Percentiles rank a stretch among this genome's conserved stretches.
These are phyloP conservation scores for Sugiyamaella marilandica DNA, from an alignment of 805 yeast genomes.

Conservation along the genomic window DNA sequence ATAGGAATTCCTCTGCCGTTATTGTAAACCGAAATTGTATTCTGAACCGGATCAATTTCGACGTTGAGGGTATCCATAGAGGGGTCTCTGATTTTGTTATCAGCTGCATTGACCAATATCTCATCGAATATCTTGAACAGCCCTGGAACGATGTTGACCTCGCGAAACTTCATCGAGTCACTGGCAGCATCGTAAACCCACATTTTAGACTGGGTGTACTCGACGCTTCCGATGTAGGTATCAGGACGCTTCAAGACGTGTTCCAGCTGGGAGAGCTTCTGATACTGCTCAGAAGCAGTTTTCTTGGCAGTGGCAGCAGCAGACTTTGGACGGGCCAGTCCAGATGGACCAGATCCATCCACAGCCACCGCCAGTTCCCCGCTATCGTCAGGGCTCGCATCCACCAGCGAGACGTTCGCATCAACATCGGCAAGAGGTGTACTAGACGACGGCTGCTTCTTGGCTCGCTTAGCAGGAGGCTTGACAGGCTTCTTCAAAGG, in stretches of 20 bases:
- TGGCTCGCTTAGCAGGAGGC: conserved; percentile 10
- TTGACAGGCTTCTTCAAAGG: not conserved
- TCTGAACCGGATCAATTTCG: conserved; percentile 68
- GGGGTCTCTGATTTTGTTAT: conserved; percentile 93
- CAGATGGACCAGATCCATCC: not conserved
- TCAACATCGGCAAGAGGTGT: not conserved
- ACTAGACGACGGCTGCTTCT: conserved; percentile 8
- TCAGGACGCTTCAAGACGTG: conserved; percentile 97
- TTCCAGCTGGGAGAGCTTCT: conserved; percentile 89
- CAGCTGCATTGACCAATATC: conserved; percentile 96
- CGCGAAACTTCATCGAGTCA: conserved; percentile 47
- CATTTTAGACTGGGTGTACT: conserved; percentile 68
- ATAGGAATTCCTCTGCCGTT: conserved; percentile 96
- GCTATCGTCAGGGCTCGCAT: not conserved
- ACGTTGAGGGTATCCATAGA: conserved; percentile 82
- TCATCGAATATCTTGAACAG: conserved; percentile 95
- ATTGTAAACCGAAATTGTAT: conserved; percentile 73
- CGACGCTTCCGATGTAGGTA: conserved; percentile 94
- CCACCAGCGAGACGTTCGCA: not conserved
- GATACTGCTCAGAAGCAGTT: conserved; percentile 68
- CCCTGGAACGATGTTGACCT: conserved; percentile 88
- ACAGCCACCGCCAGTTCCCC: not conserved
- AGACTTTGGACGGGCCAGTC: not conserved
- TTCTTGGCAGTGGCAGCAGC: conserved; percentile 16
- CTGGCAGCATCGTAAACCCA: conserved; percentile 78